Evolutionary conservation across 2,329 filamentous ascomycete species (phyloP).

Genomic region (Rasamsonia emersonii): DNA sequence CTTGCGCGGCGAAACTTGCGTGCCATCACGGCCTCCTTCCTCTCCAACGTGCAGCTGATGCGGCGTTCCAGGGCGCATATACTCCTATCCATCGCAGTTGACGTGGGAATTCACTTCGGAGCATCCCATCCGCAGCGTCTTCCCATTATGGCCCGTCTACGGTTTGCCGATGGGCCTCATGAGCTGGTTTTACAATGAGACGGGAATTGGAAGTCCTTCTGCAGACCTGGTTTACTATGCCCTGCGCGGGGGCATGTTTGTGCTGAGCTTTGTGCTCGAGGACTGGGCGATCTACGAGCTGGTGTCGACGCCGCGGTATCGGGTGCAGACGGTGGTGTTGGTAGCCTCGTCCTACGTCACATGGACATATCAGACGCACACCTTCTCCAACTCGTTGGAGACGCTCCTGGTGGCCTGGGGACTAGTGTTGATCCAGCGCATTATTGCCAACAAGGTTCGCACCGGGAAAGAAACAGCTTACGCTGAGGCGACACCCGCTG

Average conservation of each 20-base stretch:
- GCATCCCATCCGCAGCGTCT: conserved; percentile 85
- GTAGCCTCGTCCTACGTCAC: conserved; percentile 96
- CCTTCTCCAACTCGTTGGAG: conserved; percentile 95
- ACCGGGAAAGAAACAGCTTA: not conserved
- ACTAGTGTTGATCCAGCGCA: conserved; percentile 80
- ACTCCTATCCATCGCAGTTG: conserved; percentile 77
- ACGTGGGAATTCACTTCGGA: conserved; percentile 96
- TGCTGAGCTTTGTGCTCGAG: conserved; percentile 89
- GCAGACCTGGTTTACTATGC: conserved; percentile 87
- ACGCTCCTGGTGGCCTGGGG: conserved; percentile 90
- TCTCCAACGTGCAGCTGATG: not conserved
- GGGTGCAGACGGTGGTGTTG: conserved; percentile 67
- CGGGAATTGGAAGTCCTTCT: conserved; percentile 62
- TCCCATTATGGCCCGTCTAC: conserved; percentile 93
- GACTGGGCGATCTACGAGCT: conserved; percentile 97
- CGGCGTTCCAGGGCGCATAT: conserved; percentile 66
- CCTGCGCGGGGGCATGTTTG: conserved; percentile 82
- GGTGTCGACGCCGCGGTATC: conserved; percentile 62
- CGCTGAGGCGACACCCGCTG: conserved; percentile 1
- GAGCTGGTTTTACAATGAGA: conserved; percentile 85
- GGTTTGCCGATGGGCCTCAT: conserved; percentile 87
- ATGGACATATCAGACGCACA: conserved; percentile 97
- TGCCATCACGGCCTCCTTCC: too few relatives aligned
- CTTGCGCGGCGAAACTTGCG: too few relatives aligned
- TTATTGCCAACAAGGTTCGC: conserved; percentile 67